Evolutionary conservation across 495 filamentous ascomycete species (phyloP).

Genomic region (Sordaria brevicollis): DNA sequence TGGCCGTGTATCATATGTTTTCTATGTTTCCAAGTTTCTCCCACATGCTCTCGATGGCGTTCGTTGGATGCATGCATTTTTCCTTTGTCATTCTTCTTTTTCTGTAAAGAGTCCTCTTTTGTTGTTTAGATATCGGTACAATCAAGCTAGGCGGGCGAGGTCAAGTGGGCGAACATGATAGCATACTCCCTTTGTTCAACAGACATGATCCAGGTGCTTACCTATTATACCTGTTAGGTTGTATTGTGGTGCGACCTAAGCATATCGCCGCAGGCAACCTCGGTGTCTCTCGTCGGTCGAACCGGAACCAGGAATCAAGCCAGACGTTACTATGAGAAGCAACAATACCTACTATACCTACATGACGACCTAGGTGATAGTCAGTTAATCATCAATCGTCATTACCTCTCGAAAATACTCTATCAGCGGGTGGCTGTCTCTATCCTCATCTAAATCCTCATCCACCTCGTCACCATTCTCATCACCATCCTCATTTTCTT

Average conservation of each 20-base stretch:
- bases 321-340: too few relatives aligned
- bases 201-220: too few relatives aligned
- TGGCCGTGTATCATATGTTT: not conserved
- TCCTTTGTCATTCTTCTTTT: not conserved
- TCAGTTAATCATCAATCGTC: not conserved
- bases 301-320: not conserved
- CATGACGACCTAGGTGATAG: not conserved
- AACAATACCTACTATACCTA: not conserved
- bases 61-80: not conserved
- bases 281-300: not conserved
- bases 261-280: too few relatives aligned
- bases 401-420: not conserved
- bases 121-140: not conserved
- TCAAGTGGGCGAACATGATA: not conserved
- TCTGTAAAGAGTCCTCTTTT: not conserved
- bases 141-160: not conserved
- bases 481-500: too few relatives aligned
- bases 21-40: not conserved
- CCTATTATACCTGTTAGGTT: not conserved
- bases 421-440: not conserved
- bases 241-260: too few relatives aligned
- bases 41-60: not conserved
- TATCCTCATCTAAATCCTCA: not conserved
- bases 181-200: not conserved
- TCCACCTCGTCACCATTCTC: not conserved